Base-by-base conservation (phyloP, 441 rosid genomes). In the Theobroma grandiflorum region DNA sequence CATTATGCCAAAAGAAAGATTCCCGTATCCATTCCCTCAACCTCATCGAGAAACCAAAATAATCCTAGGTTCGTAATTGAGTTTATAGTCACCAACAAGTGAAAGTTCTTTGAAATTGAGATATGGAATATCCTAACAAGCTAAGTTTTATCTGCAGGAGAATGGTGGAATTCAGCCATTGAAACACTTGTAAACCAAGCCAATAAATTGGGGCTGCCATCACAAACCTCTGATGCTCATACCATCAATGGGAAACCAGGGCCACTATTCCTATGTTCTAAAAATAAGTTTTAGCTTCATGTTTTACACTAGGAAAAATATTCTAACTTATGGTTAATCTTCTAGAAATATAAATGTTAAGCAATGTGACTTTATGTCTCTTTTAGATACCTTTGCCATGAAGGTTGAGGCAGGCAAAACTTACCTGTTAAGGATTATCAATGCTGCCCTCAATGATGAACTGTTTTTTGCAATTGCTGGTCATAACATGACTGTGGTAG, bases 361-460 rank as follows among this genome's bases (percentile, higher is more conserved):
- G 33, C 57, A 20, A 68, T 43, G 50, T 42, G 22, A 12, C 55
- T 38, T 26, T 11, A 31, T 52, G 66, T 37, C 58, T 31, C 15
- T 76, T 69, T 33, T 69, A 84, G 89, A 87, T 75, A 87, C 89
- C 12, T 87, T 71, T 75, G 78, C 80, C 16, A 75, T 84, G 83
- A 86, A 84, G 40, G 86, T 84, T 6, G 86, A 87, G 65, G 63
- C 72, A 5, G 89, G 87, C 10, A 84, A 87, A 76, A 83, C 86
- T 8, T 84, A 87, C 79, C 87, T 87, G 15, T 73, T 84, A 57
- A 80, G 89, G 38, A 85, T 87, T 58, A 33, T 84, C 82, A 86
- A 84, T 69, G 92, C 92, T 35, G 92, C 94, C 3, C 85, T 91
- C 67, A 91, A 91, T 43, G 92, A 91, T 63, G 92, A 89, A 84